Conservation (phyloP, 2,329 filamentous ascomycete genomes). For the Hymenotorrendiella dingleyae region DNA sequence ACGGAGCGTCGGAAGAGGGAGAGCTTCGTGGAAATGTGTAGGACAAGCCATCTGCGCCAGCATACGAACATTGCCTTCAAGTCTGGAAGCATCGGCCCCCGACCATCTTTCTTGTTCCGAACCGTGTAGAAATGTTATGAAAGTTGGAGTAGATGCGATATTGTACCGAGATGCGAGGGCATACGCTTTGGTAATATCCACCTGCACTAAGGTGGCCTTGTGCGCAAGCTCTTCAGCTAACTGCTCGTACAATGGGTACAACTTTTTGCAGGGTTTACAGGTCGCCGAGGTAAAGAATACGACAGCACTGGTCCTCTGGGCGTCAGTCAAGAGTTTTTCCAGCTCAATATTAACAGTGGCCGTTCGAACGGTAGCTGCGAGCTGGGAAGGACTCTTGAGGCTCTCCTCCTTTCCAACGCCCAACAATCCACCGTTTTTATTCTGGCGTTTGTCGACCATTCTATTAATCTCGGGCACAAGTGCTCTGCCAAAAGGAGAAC, state of each 20-base stretch:
- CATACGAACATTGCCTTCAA: slow-evolving; percentile 67
- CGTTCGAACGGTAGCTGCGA: slow-evolving; percentile 50
- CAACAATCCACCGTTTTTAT: slow-evolving; percentile 40
- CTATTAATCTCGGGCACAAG: slow-evolving; percentile 68
- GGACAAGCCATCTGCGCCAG: slow-evolving; percentile 71
- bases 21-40: slow-evolving; percentile 65
- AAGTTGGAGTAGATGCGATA: slow-evolving; percentile 77
- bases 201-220: slow-evolving; percentile 70
- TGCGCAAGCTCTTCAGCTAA: slow-evolving; percentile 67
- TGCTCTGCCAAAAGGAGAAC: slow-evolving; percentile 85
- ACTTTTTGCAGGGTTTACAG: slow-evolving; percentile 75
- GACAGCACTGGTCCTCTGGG: slow-evolving; percentile 64
- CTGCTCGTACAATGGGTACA: slow-evolving; percentile 77
- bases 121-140: slow-evolving; percentile 76
- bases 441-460: slow-evolving; percentile 53
- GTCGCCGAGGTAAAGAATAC: slow-evolving; percentile 91
- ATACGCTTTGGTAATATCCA: slow-evolving; percentile 66
- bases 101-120: slow-evolving; percentile 74
- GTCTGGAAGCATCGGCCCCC: slow-evolving; percentile 62
- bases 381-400: slow-evolving; percentile 14
- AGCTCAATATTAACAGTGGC: slow-evolving; percentile 55
- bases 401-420: slow-evolving; percentile 20
- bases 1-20: slow-evolving; percentile 66
- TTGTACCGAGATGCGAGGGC: slow-evolving; percentile 59
- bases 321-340: slow-evolving; percentile 51